Conservation (phyloP, 139 green algal genomes). For the Asterochloris sp. region DNA sequence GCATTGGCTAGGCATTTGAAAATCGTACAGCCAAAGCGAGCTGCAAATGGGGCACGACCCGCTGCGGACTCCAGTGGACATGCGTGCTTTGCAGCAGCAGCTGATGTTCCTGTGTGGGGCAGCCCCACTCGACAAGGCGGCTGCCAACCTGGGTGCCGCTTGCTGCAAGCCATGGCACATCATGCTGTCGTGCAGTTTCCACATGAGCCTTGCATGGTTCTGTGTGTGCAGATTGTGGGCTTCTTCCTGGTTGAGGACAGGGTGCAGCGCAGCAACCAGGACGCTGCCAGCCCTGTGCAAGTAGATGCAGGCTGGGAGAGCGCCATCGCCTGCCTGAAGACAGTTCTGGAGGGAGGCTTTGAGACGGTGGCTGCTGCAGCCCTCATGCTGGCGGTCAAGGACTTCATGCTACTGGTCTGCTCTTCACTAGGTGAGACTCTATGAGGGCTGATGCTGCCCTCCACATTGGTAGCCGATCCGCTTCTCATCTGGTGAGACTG, state of each 20-base stretch:
- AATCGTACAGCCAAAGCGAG: too few relatives aligned
- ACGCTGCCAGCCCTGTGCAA: slow-evolving; percentile 12
- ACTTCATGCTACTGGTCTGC: slow-evolving; percentile 74
- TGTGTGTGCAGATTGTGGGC: slow-evolving; percentile 45
- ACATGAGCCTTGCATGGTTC: background rate
- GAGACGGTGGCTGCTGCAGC: slow-evolving; percentile 31
- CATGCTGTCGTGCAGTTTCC: background rate
- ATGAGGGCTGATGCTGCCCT: background rate
- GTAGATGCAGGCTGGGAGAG: slow-evolving; percentile 48
- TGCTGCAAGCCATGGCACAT: too few relatives aligned
- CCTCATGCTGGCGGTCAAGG: slow-evolving; percentile 53
- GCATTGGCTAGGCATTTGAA: too few relatives aligned
- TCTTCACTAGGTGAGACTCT: slow-evolving; percentile 46
- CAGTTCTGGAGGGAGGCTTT: slow-evolving; percentile 46
- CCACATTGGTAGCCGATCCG: too few relatives aligned
- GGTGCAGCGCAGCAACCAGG: slow-evolving; percentile 32
- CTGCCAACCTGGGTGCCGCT: too few relatives aligned
- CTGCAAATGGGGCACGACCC: too few relatives aligned
- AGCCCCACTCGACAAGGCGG: too few relatives aligned
- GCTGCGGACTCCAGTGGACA: too few relatives aligned
- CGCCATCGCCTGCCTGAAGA: slow-evolving; percentile 44
- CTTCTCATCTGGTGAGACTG: too few relatives aligned
- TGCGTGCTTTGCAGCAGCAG: too few relatives aligned
- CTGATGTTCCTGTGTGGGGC: too few relatives aligned
- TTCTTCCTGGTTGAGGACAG: slow-evolving; percentile 78